A percentile compares a stretch with the other conserved stretches of the same genome.
Evolutionary conservation across 441 rosid species (phyloP).

Genomic region (Brassica hybrid): DNA sequence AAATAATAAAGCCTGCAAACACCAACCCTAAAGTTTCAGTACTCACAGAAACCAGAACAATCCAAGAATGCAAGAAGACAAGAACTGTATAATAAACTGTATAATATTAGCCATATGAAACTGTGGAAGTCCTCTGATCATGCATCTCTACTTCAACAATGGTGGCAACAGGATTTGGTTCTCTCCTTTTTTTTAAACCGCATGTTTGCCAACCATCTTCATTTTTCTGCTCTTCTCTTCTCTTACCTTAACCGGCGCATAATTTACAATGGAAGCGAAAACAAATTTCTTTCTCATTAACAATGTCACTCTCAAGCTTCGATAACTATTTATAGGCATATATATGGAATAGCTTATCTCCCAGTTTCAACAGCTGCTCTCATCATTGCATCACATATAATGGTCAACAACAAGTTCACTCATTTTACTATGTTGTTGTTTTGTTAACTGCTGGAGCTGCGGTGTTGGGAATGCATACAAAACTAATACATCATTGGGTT

Average conservation of each 20-base stretch:
- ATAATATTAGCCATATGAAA: slow-evolving; percentile 36
- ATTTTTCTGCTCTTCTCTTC: too few species aligned
- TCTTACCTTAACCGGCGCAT: too few species aligned
- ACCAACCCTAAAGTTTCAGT: slow-evolving; percentile 1
- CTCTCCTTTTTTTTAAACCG: too few species aligned
- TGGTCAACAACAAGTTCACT: slow-evolving; percentile 68
- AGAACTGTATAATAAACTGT: slow-evolving; percentile 55
- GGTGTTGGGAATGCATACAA: slow-evolving; percentile 59
- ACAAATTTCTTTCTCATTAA: too few species aligned
- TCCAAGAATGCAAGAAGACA: not conserved
- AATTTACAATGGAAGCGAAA: too few species aligned
- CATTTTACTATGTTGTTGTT: slow-evolving; percentile 55
- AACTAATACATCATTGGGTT: slow-evolving; percentile 65
- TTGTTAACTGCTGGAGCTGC: slow-evolving; percentile 63
- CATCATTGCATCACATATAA: slow-evolving; percentile 58
- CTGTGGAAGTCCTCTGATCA: slow-evolving; percentile 65
- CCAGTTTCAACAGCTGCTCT: slow-evolving; percentile 71
- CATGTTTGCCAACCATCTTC: too few species aligned
- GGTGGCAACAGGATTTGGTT: too few species aligned
- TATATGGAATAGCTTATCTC: slow-evolving; percentile 61
- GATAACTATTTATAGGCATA: slow-evolving; percentile 61
- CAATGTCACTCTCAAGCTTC: too few species aligned
- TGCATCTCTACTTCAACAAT: slow-evolving; percentile 13
- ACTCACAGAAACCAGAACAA: not conserved
- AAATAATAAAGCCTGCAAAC: not conserved